Conservation (phyloP, 139 green algal species). For the Ettlia oleoabundans region DNA sequence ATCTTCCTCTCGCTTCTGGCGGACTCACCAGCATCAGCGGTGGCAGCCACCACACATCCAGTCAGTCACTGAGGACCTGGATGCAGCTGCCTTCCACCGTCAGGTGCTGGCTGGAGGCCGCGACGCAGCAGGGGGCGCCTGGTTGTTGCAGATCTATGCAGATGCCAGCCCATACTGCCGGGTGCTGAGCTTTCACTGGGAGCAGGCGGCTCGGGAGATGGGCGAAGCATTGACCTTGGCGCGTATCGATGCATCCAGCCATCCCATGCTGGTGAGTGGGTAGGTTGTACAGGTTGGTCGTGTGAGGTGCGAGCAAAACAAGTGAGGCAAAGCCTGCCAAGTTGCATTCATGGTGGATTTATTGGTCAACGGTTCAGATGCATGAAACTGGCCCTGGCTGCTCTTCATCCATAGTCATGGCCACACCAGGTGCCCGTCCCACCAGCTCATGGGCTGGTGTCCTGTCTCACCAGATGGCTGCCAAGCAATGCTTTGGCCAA, state of each 20-base stretch:
- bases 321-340: no score
- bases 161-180: slow-evolving; percentile 13
- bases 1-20: neutral
- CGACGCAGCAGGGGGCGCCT: neutral
- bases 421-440: neutral
- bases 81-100: neutral
- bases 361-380: no score
- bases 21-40: neutral
- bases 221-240: neutral
- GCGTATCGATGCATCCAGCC: neutral
- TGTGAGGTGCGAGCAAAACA: no score
- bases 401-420: neutral
- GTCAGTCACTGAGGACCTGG: neutral
- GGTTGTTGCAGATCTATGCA: slow-evolving; percentile 2
- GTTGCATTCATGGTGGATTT: no score
- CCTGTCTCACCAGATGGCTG: neutral
- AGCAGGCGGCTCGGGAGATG: neutral
- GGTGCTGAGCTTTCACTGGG: neutral
- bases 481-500: neutral
- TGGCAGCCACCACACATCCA: neutral
- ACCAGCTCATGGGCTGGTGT: neutral
- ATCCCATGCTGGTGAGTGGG: slow-evolving; percentile 21
- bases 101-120: neutral
- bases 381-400: no score
- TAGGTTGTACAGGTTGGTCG: no score